A percentile compares a stretch with the other conserved stretches of the same genome.
phyloP scores from a whole-genome alignment of 208 protist species.

The Herpetomonas muscarum region DNA sequence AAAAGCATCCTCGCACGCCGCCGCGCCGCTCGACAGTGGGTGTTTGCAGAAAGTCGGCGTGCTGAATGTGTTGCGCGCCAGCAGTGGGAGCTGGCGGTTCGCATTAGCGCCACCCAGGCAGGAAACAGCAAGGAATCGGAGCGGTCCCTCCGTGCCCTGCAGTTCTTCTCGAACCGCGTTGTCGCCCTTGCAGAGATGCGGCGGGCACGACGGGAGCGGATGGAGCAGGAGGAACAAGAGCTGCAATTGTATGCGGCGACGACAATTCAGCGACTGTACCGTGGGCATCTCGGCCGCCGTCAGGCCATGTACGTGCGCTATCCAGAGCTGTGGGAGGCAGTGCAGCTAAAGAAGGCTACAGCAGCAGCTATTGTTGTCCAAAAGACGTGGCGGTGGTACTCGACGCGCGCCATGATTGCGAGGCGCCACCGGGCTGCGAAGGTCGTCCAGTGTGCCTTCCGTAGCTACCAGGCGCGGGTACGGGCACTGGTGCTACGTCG shows the following conservation, averaged over 20 bases:
- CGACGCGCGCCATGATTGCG: neutral
- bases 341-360: neutral
- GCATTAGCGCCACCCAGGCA: conserved; percentile 14
- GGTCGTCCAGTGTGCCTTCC: conserved; percentile 7
- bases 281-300: conserved; percentile 39
- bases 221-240: conserved; percentile 16
- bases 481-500: neutral
- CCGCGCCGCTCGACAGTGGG: conserved; percentile 41
- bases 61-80: conserved; percentile 35
- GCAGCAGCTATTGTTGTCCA: conserved; percentile 8
- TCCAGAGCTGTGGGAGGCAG: conserved; percentile 24
- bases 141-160: conserved; percentile 18
- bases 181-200: conserved; percentile 44
- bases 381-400: neutral
- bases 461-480: neutral
- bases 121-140: conserved; percentile 9
- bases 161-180: conserved; percentile 57
- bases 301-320: conserved; percentile 31
- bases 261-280: conserved; percentile 57
- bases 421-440: neutral
- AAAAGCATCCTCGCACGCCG: conserved; percentile 18
- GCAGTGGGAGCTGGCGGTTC: conserved; percentile 48
- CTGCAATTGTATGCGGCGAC: conserved; percentile 37
- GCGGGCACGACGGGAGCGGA: conserved; percentile 28
- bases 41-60: conserved; percentile 30